phyloP scores from a whole-genome alignment of 129 eudicot species.

The Pulicaria dysenterica region DNA sequence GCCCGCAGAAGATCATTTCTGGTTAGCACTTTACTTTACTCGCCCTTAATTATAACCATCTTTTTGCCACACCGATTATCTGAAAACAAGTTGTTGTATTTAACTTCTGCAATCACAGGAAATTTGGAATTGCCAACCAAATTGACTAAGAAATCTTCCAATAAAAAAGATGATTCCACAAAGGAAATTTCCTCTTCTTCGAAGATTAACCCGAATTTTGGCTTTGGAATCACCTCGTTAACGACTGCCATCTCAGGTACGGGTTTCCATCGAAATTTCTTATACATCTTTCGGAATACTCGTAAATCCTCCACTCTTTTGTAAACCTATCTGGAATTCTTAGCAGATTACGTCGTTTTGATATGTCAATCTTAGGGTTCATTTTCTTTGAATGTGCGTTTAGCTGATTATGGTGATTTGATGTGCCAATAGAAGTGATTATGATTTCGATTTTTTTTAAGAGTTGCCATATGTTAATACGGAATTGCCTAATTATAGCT shows the following conservation, averaged over 20 bases:
- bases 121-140: constrained; percentile 19
- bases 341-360: not conserved
- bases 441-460: too few species aligned
- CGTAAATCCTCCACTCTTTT: not conserved
- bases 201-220: constrained; percentile 27
- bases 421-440: too few species aligned
- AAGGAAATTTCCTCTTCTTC: constrained; percentile 17
- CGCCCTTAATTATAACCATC: not conserved
- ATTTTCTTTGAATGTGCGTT: not conserved
- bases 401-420: not conserved
- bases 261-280: not conserved
- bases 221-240: constrained; percentile 34
- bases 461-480: too few species aligned
- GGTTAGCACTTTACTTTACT: constrained; percentile 30
- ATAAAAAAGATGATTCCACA: constrained; percentile 20
- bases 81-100: not conserved
- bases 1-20: constrained; percentile 28
- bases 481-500: too few species aligned
- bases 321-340: constrained; percentile 4
- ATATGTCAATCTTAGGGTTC: not conserved
- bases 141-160: constrained; percentile 25
- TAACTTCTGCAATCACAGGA: constrained; percentile 29
- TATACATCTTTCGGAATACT: not conserved
- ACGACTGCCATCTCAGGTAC: constrained; percentile 46
- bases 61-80: not conserved